Evolutionary conservation across 2,329 filamentous ascomycete genomes (phyloP).

Genomic region (Cladosporium sp.): DNA sequence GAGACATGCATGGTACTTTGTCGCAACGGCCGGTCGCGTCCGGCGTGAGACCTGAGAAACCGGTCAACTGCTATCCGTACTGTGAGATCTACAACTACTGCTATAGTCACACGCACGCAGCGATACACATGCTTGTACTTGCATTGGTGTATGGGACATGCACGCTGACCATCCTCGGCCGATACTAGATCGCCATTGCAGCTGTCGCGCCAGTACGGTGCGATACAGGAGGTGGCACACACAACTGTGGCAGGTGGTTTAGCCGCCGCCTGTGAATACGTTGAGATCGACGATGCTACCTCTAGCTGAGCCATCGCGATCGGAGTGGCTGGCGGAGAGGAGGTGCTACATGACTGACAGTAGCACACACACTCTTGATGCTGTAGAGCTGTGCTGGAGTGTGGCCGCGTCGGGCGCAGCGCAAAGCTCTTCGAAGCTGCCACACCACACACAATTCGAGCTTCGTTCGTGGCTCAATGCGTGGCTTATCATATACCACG

Average conservation of each 20-base stretch:
- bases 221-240: slow-evolving; percentile 11
- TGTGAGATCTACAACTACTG: too few relatives aligned
- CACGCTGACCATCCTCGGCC: background rate
- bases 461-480: background rate
- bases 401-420: too few relatives aligned
- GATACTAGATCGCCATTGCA: slow-evolving; percentile 8
- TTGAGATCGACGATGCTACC: slow-evolving; percentile 7
- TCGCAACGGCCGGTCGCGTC: background rate
- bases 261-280: slow-evolving; percentile 3
- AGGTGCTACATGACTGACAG: background rate
- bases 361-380: too few relatives aligned
- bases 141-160: background rate
- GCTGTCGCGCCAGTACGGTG: background rate
- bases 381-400: too few relatives aligned
- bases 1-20: background rate
- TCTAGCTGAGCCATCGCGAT: slow-evolving; percentile 6
- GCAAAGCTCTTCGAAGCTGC: background rate
- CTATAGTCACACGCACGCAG: too few relatives aligned
- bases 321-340: background rate
- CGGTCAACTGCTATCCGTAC: background rate
- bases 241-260: background rate
- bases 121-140: background rate
- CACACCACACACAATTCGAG: background rate
- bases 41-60: slow-evolving; percentile 4
- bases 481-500: background rate